Conservation (phyloP, 2,329 filamentous ascomycete species). For the Ceratocystis destructans region DNA sequence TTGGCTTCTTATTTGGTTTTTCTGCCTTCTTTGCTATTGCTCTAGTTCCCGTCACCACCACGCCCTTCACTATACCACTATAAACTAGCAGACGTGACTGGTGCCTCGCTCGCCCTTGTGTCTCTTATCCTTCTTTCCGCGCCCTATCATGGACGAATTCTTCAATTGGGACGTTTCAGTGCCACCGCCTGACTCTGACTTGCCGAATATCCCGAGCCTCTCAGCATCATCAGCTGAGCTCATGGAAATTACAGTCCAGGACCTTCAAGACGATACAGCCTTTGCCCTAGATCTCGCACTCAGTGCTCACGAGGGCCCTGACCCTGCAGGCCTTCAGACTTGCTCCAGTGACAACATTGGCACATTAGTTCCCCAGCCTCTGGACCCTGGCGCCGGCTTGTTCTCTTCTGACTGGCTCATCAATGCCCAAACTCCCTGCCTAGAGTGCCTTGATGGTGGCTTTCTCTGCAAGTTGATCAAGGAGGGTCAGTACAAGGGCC, state of each 20-base stretch:
- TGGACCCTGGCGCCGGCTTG: slow-evolving; percentile 18
- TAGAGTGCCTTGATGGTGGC: slow-evolving; percentile 37
- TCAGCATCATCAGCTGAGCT: slow-evolving; percentile 27
- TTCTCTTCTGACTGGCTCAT: slow-evolving; percentile 27
- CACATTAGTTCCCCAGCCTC: slow-evolving; percentile 18
- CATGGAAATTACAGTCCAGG: slow-evolving; percentile 26
- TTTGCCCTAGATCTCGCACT: slow-evolving; percentile 41
- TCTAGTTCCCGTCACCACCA: not conserved
- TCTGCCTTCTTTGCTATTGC: not conserved
- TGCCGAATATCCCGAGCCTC: slow-evolving; percentile 27
- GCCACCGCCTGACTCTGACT: not conserved
- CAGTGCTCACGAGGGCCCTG: slow-evolving; percentile 39
- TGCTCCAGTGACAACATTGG: slow-evolving; percentile 34
- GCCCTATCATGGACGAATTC: slow-evolving; percentile 40
- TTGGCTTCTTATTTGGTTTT: not conserved
- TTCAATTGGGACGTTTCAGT: slow-evolving; percentile 41
- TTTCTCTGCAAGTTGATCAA: slow-evolving; percentile 48
- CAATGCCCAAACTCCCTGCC: slow-evolving; percentile 36
- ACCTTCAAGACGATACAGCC: slow-evolving; percentile 26
- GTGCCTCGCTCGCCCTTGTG: not conserved
- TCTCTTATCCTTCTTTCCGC: not conserved
- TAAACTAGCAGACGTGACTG: not conserved
- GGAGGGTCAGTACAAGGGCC: slow-evolving; percentile 46
- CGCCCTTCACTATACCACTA: not conserved
- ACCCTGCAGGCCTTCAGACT: slow-evolving; percentile 44